Evolutionary conservation across 192 early-diverging fungal species (phyloP).

Genomic region (Backusella macrospora): DNA sequence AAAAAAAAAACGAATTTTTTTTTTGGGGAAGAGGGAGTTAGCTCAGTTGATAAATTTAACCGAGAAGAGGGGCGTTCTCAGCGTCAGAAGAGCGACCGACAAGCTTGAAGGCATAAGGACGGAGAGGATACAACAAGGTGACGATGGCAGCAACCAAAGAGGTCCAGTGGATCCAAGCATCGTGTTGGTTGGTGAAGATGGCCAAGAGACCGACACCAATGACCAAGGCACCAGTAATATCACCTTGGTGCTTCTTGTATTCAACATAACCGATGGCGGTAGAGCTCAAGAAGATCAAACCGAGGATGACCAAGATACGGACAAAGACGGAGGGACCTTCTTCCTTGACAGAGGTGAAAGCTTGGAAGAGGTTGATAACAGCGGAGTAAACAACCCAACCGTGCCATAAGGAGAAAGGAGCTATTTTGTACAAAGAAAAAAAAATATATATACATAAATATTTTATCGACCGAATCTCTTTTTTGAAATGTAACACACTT

Average conservation of each 20-base stretch:
- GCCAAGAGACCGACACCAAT: constrained; percentile 60
- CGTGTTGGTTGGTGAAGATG: constrained; percentile 49
- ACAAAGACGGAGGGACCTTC: constrained; percentile 47
- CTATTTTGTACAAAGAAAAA: constrained; percentile 6
- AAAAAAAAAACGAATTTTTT: constrained; percentile 9
- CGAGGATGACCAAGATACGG: constrained; percentile 50
- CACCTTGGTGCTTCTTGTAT: constrained; percentile 57
- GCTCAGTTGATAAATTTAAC: constrained; percentile 33
- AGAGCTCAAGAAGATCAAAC: constrained; percentile 54
- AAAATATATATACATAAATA: neutral
- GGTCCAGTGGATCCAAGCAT: constrained; percentile 51
- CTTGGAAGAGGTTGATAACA: constrained; percentile 63
- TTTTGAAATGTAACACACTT: constrained; percentile 12
- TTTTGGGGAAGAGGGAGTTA: neutral
- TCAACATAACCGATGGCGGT: constrained; percentile 66
- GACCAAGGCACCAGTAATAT: constrained; percentile 65
- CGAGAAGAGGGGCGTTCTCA: constrained; percentile 55
- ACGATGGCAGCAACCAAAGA: constrained; percentile 50
- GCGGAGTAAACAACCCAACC: constrained; percentile 63
- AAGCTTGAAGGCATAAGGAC: constrained; percentile 42
- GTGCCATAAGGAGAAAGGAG: constrained; percentile 70
- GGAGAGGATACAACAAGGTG: constrained; percentile 46
- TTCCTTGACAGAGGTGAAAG: constrained; percentile 48
- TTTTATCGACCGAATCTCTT: constrained; percentile 12
- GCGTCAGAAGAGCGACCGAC: constrained; percentile 34